Conservation (phyloP, 257 asterid genomes). For the Primulina tabacum region DNA sequence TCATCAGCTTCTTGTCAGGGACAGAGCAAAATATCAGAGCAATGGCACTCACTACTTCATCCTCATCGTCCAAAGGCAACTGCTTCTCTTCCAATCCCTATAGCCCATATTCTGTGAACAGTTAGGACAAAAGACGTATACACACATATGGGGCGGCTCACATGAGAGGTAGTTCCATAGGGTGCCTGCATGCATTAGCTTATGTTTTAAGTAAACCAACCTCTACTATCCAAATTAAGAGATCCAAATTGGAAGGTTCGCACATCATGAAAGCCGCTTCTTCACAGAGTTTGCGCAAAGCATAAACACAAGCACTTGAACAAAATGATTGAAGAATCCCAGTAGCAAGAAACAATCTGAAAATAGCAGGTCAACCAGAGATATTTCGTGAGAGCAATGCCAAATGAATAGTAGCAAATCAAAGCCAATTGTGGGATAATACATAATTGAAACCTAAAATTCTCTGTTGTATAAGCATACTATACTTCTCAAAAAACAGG, state of each 20-base stretch:
- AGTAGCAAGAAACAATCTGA: conserved; percentile 74
- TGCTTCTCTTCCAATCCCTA: conserved; percentile 75
- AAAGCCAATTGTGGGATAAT: conserved; percentile 16
- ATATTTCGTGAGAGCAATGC: conserved; percentile 5
- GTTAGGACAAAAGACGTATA: conserved; percentile 25
- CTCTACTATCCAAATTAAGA: conserved; percentile 88
- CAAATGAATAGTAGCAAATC: conserved; percentile 11
- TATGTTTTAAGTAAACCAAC: conserved; percentile 38
- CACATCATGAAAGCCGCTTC: conserved; percentile 60
- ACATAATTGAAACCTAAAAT: conserved; percentile 1
- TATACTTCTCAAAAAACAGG: not conserved
- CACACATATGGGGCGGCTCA: not conserved
- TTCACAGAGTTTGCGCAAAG: conserved; percentile 80
- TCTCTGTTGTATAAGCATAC: not conserved
- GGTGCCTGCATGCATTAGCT: conserved; percentile 6
- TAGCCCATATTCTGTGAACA: conserved; percentile 29
- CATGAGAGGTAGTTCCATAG: not conserved
- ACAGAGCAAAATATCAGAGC: conserved; percentile 62
- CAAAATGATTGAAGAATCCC: conserved; percentile 70
- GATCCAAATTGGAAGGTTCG: conserved; percentile 77
- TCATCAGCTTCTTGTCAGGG: conserved; percentile 73
- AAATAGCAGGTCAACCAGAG: conserved; percentile 33
- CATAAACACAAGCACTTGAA: conserved; percentile 68
- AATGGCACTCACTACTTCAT: conserved; percentile 76
- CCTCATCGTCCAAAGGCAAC: conserved; percentile 72